These are phyloP conservation scores for Candolleomyces efflorescens DNA, from an alignment of 768 basidiomycete species.

Conservation along the genomic window DNA sequence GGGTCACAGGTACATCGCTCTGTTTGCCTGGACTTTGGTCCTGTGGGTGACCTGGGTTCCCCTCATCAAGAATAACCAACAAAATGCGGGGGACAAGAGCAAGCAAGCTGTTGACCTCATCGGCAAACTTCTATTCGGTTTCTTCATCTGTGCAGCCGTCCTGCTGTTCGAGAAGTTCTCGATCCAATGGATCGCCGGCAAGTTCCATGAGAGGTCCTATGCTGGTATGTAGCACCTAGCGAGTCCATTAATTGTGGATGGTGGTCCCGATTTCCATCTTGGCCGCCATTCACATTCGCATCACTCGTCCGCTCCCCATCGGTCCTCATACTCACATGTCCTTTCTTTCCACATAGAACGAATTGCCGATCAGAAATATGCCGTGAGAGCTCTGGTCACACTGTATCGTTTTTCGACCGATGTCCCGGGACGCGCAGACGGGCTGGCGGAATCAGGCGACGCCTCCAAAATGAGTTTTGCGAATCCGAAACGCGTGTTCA, in stretches of 20 bases:
- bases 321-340: not conserved
- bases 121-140: constrained; percentile 66
- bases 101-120: constrained; percentile 47
- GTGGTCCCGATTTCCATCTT: not conserved
- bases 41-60: constrained; percentile 75
- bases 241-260: too few relatives aligned
- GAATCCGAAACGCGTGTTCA: constrained; percentile 61
- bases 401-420: constrained; percentile 80
- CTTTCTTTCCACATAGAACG: constrained; percentile 46
- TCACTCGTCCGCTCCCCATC: not conserved
- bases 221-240: constrained; percentile 34
- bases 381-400: constrained; percentile 62
- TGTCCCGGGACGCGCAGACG: constrained; percentile 60
- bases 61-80: constrained; percentile 47
- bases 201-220: constrained; percentile 79
- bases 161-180: constrained; percentile 80
- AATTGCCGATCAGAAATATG: constrained; percentile 78
- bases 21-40: constrained; percentile 61
- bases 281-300: not conserved
- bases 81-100: constrained; percentile 25
- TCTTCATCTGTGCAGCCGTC: constrained; percentile 63
- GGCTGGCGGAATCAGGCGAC: constrained; percentile 35
- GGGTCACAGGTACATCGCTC: constrained; percentile 47
- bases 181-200: constrained; percentile 81
- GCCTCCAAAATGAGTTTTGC: constrained; percentile 33